Base-by-base conservation (phyloP, 176 grass and related monocot genomes). In the Lolium rigidum region DNA sequence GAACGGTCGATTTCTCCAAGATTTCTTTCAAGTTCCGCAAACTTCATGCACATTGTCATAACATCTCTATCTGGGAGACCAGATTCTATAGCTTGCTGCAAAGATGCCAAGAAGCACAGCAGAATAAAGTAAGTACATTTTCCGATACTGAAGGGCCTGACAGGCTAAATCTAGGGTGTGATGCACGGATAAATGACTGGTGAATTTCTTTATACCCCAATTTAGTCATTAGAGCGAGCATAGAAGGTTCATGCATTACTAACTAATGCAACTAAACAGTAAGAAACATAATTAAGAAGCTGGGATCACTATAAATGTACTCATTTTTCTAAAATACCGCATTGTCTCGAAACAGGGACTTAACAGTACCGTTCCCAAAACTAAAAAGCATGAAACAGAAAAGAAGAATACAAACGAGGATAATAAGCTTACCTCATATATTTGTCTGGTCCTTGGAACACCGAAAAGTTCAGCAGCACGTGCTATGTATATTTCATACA, bases 1-100 rank as follows among this genome's bases (percentile, higher is more conserved):
- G 97, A 93, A 58, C 97, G 92, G 74, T 99, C 97, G 15, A 99
- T 99, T 92, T 99, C 97, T 66, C 97, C 97, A 38, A 99, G 86
- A 55, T 84, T 99, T 79, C 92, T 96, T 92, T 97, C 94, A 74
- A 97, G 59, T 74, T 97, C 94, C 2, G 92, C 92, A 76, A 90
- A 97, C 69, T 92, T 94, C 85, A 94, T 86, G 25, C 92, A 94
- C 90, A 94, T 97, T 76, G 81, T 88, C 71, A 92, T 88, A 20
- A 92, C 92, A 85, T 94, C 94, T 86, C 14, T 87, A 71, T 97
- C 88, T 46, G 92, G 92, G 11, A 97, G 94, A 10, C 87, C 91
- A 20, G 90, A 90, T 84, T 94, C 87, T 70, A 94, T 92, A 15
- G 92, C 92, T 90, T 94, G 92, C 92, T 95, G 82, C 78, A 91